Percentiles rank a stretch among this genome's conserved stretches.
Evolutionary conservation across 495 filamentous ascomycete genomes (phyloP).

Genomic region (Ascodesmis nigricans): DNA sequence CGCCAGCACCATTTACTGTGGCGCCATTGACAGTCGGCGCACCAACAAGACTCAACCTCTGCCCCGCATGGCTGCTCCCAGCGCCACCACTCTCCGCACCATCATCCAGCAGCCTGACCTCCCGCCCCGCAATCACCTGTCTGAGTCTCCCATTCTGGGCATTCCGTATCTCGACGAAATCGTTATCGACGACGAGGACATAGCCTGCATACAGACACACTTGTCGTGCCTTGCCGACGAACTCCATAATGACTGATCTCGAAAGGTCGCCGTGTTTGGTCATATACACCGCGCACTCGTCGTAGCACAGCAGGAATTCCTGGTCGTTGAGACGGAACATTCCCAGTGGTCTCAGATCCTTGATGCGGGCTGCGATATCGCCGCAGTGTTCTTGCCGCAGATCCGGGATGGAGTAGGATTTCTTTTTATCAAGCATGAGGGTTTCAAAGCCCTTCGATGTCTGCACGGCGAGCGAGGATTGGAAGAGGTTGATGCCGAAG

Average conservation of each 20-base stretch:
- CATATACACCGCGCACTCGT: conserved; percentile 89
- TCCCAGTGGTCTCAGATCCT: conserved; percentile 60
- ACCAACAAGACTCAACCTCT: too few species aligned
- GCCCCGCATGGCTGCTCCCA: too few species aligned
- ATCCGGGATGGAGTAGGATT: conserved; percentile 73
- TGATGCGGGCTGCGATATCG: conserved; percentile 60
- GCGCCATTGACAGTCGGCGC: background rate
- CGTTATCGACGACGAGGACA: conserved; percentile 59
- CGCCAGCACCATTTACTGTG: background rate
- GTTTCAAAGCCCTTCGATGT: conserved; percentile 84
- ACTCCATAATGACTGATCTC: conserved; percentile 86
- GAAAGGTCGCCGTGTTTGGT: conserved; percentile 94
- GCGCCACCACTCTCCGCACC: conserved; percentile 23
- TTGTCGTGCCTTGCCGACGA: conserved; percentile 62
- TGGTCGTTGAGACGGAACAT: conserved; percentile 91
- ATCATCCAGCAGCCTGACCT: conserved; percentile 74
- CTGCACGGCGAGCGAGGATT: conserved; percentile 71
- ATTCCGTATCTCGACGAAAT: conserved; percentile 90
- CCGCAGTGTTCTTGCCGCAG: conserved; percentile 50
- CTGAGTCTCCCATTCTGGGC: conserved; percentile 83
- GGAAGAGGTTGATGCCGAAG: conserved; percentile 87
- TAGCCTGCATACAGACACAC: conserved; percentile 65
- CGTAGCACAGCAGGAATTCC: conserved; percentile 85
- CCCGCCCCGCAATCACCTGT: conserved; percentile 80
- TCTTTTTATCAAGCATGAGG: conserved; percentile 88